Conservation (phyloP, 352 stramenopile species). For the Pythium rishiriense region DNA sequence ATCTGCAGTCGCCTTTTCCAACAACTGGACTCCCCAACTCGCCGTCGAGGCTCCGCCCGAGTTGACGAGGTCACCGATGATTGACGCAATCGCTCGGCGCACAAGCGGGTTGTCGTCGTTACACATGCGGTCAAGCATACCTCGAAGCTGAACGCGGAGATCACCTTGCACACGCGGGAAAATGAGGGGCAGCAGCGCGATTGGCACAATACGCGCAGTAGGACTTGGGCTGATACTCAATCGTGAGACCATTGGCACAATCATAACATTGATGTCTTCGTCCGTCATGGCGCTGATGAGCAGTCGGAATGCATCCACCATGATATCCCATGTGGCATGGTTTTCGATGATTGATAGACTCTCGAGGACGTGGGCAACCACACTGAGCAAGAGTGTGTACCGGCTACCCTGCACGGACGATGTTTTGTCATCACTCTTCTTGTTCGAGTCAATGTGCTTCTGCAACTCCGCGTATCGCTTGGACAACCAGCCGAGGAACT, state of each 20-base stretch:
- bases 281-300: slow-evolving; percentile 62
- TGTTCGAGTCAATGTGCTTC: slow-evolving; percentile 42
- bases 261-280: slow-evolving; percentile 56
- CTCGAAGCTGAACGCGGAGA: slow-evolving; percentile 76
- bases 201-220: slow-evolving; percentile 79
- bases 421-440: slow-evolving; percentile 3
- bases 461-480: slow-evolving; percentile 69
- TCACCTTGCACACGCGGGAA: slow-evolving; percentile 73
- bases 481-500: slow-evolving; percentile 79
- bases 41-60: slow-evolving; percentile 52
- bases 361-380: slow-evolving; percentile 83
- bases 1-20: slow-evolving; percentile 81
- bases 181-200: slow-evolving; percentile 74
- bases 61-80: slow-evolving; percentile 75
- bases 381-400: slow-evolving; percentile 71
- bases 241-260: slow-evolving; percentile 80
- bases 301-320: slow-evolving; percentile 83
- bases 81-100: slow-evolving; percentile 76
- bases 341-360: slow-evolving; percentile 90
- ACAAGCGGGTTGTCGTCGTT: slow-evolving; percentile 87
- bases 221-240: slow-evolving; percentile 83
- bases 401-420: slow-evolving; percentile 27
- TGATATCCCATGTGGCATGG: slow-evolving; percentile 87
- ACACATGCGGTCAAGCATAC: slow-evolving; percentile 87
- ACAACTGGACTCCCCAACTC: slow-evolving; percentile 70